phyloP scores from a whole-genome alignment of 2,329 filamentous ascomycete genomes.

The Lojkania enalia region DNA sequence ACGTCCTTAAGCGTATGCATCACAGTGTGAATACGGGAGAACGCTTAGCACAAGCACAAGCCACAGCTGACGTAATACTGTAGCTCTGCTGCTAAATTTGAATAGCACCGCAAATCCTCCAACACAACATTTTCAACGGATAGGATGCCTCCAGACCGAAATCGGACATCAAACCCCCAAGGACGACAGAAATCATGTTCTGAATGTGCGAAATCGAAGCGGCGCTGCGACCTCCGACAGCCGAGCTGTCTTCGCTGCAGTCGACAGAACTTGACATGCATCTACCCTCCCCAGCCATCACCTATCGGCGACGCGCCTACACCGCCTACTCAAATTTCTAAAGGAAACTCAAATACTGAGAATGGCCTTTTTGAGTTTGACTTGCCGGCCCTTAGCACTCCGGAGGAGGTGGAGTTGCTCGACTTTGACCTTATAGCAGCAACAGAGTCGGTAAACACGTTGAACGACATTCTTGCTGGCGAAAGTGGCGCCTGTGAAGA shows the following conservation, averaged over 20 bases:
- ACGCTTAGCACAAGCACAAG: no score
- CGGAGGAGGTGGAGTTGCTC: slow-evolving; percentile 13
- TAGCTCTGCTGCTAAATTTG: no score
- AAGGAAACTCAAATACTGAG: neutral
- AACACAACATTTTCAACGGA: no score
- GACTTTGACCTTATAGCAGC: slow-evolving; percentile 24
- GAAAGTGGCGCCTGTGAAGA: neutral
- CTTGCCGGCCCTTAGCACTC: neutral
- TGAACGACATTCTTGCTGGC: slow-evolving; percentile 31
- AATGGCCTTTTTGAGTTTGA: neutral
- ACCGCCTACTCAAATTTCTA: neutral
- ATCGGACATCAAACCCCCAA: slow-evolving; percentile 24
- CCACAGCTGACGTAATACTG: no score
- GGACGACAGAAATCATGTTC: slow-evolving; percentile 58
- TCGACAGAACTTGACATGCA: slow-evolving; percentile 53
- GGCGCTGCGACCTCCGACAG: slow-evolving; percentile 58
- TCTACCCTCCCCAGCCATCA: slow-evolving; percentile 17
- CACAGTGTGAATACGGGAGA: no score
- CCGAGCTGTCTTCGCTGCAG: slow-evolving; percentile 59
- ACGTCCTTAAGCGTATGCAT: no score
- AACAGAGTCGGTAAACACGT: slow-evolving; percentile 57
- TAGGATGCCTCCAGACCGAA: slow-evolving; percentile 50
- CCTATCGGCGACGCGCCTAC: neutral
- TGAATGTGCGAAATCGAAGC: slow-evolving; percentile 61
- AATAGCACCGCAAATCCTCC: no score